A percentile compares a stretch with the other conserved stretches of the same genome.
phyloP scores from a whole-genome alignment of 257 asterid species.

The Jasminum sambac region DNA sequence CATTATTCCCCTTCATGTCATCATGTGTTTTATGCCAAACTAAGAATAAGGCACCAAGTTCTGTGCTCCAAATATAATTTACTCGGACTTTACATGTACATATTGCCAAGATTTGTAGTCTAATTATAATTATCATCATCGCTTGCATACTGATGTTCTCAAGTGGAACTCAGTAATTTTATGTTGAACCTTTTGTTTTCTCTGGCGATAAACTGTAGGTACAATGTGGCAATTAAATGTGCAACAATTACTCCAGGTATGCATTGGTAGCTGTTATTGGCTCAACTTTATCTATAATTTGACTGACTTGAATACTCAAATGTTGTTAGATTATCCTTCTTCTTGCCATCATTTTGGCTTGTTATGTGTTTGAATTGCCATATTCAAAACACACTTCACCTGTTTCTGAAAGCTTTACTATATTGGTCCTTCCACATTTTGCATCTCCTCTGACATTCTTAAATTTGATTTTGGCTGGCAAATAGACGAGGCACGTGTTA shows the following conservation, averaged over 20 bases:
- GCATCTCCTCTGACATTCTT: slow-evolving; percentile 18
- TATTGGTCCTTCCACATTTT: not conserved
- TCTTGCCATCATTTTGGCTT: slow-evolving; percentile 9
- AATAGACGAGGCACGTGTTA: slow-evolving; percentile 61
- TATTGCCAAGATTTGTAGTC: not conserved
- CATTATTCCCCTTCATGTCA: not conserved
- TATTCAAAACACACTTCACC: slow-evolving; percentile 13
- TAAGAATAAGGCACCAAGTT: not conserved
- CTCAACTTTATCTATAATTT: not conserved
- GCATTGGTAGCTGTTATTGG: slow-evolving; percentile 19
- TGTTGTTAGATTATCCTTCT: not conserved
- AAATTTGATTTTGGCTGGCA: slow-evolving; percentile 22
- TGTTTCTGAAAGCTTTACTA: slow-evolving; percentile 9
- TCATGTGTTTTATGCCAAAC: not conserved
- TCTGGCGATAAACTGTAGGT: slow-evolving; percentile 44
- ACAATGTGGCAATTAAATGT: slow-evolving; percentile 83
- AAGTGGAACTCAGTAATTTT: slow-evolving; percentile 19
- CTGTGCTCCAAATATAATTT: not conserved
- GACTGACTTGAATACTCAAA: not conserved
- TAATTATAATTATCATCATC: not conserved
- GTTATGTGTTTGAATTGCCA: slow-evolving; percentile 6
- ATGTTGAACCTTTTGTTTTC: slow-evolving; percentile 1
- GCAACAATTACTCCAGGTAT: slow-evolving; percentile 89
- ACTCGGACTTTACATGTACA: not conserved
- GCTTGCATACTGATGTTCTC: not conserved